phyloP scores from a whole-genome alignment of 108 stramenopile genomes.

The Fistulifera pelliculosa region DNA sequence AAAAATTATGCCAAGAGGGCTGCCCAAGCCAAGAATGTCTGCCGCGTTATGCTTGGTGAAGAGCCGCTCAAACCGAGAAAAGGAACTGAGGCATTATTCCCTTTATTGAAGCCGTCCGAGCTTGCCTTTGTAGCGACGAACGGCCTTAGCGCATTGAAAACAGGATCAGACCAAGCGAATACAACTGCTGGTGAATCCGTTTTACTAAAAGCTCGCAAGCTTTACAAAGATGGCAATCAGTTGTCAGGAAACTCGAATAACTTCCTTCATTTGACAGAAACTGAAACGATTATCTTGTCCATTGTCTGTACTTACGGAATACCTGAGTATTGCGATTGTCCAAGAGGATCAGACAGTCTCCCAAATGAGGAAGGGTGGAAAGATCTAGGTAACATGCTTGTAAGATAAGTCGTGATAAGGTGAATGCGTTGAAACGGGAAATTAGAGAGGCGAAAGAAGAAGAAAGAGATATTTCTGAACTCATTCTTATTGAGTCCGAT shows the following conservation, averaged over 20 bases:
- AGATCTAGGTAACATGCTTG: neutral
- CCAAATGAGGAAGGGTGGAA: slow-evolving; percentile 1
- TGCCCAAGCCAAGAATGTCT: slow-evolving; percentile 14
- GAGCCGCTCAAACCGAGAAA: slow-evolving; percentile 1
- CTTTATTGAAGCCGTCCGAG: slow-evolving; percentile 7
- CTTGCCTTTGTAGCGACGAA: neutral
- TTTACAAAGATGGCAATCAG: neutral
- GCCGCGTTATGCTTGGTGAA: slow-evolving; percentile 9
- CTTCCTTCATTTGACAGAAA: slow-evolving; percentile 24
- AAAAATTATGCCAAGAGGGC: slow-evolving; percentile 15
- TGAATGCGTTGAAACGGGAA: neutral
- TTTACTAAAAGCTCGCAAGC: neutral
- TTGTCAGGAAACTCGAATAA: neutral
- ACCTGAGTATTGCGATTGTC: slow-evolving; percentile 23
- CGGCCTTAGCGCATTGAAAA: neutral
- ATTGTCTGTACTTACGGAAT: slow-evolving; percentile 47
- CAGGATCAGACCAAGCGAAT: neutral
- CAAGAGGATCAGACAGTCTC: neutral
- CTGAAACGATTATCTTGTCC: slow-evolving; percentile 46
- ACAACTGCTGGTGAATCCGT: neutral
- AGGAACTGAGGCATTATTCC: slow-evolving; percentile 15
- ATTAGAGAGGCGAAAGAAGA: slow-evolving; percentile 1
- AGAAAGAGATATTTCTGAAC: neutral
- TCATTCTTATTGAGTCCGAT: neutral
- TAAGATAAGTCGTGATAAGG: neutral